These are phyloP conservation scores for Gossypium davidsonii DNA, from an alignment of 441 rosid genomes.

Conservation along the genomic window DNA sequence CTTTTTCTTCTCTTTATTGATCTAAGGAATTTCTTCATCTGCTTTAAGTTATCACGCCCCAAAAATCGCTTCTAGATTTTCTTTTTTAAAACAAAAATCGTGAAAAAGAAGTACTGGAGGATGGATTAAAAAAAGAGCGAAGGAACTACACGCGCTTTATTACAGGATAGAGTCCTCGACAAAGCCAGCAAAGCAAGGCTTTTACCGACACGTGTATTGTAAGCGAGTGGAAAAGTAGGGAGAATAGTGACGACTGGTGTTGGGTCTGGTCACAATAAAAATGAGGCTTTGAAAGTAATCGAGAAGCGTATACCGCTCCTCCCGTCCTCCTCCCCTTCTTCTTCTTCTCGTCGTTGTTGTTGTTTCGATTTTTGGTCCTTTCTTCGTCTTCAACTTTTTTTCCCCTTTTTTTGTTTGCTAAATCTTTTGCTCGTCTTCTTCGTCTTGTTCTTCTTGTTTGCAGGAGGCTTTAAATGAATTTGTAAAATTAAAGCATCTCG, in stretches of 20 bases:
- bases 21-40: background rate
- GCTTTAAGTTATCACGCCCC: constrained; percentile 2
- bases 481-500: constrained; percentile 8
- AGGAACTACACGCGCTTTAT: constrained; percentile 20
- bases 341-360: background rate
- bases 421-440: constrained; percentile 9
- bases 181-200: background rate
- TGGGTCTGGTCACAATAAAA: constrained; percentile 25
- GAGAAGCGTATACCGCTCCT: constrained; percentile 29
- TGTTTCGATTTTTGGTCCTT: background rate
- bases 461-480: constrained; percentile 11
- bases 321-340: background rate
- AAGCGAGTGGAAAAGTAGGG: constrained; percentile 10
- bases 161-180: constrained; percentile 15
- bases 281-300: constrained; percentile 29
- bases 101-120: background rate
- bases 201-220: constrained; percentile 11
- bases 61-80: background rate
- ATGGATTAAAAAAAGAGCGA: background rate
- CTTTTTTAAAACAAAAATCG: background rate
- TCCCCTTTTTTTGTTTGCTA: background rate
- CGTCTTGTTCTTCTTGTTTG: background rate
- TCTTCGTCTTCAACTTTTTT: background rate
- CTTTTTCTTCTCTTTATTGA: background rate
- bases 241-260: constrained; percentile 17